A percentile compares a stretch with the other conserved stretches of the same genome.
phyloP scores from a whole-genome alignment of 2,329 filamentous ascomycete genomes.

The Verticillium tricorpus region DNA sequence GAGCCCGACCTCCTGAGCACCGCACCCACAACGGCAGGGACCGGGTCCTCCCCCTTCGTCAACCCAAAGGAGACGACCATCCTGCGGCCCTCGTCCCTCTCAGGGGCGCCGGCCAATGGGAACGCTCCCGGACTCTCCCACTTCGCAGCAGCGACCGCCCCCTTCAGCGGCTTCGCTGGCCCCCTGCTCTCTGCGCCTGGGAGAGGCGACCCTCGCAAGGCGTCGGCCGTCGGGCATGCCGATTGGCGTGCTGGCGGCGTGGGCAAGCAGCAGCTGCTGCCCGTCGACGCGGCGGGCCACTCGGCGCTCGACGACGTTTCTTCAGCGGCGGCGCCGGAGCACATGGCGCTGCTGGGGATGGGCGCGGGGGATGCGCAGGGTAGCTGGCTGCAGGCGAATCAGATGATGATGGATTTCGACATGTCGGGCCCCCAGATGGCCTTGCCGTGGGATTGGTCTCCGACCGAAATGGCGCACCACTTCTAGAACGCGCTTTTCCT shows the following conservation, averaged over 20 bases:
- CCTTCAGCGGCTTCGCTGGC: slow-evolving; percentile 10
- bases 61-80: slow-evolving; percentile 10
- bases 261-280: slow-evolving; percentile 15
- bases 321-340: slow-evolving; percentile 11
- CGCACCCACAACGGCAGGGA: slow-evolving; percentile 9
- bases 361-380: slow-evolving; percentile 16
- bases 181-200: too few species aligned
- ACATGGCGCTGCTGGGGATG: slow-evolving; percentile 17
- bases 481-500: too few species aligned
- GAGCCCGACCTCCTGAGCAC: slow-evolving; percentile 12
- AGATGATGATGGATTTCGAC: slow-evolving; percentile 25
- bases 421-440: slow-evolving; percentile 16
- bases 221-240: background rate
- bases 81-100: slow-evolving; percentile 16
- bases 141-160: slow-evolving; percentile 1
- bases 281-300: slow-evolving; percentile 11
- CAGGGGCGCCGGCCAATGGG: background rate
- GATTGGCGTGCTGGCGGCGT: slow-evolving; percentile 17
- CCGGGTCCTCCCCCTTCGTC: slow-evolving; percentile 9
- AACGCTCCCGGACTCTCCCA: too few species aligned
- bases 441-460: slow-evolving; percentile 22
- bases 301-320: slow-evolving; percentile 10
- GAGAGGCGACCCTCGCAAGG: slow-evolving; percentile 13
- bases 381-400: slow-evolving; percentile 19
- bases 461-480: slow-evolving; percentile 13